Base-by-base conservation (phyloP, 305 asterid species). In the Fraxinus greggii region DNA sequence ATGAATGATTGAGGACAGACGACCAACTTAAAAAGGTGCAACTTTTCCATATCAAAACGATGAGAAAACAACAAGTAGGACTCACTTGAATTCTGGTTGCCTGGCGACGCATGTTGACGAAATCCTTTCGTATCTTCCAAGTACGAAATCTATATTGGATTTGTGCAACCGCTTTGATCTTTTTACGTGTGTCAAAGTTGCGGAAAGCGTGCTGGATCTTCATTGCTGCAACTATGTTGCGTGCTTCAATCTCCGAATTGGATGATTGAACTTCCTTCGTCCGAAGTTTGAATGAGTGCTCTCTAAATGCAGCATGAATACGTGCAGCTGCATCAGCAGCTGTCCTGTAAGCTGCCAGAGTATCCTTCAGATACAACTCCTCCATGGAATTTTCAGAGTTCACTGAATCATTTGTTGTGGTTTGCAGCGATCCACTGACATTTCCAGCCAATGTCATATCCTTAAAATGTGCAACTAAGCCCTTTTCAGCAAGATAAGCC, bases 261-360 rank as follows among this genome's bases (percentile, higher is more conserved):
- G 88, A 86, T 8, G 90, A 78, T 87, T 92, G 94, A 15, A 89
- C 92, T 13, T 80, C 91, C 72, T 77, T 17, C 31, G 89, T 81
- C 81, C 82, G 91, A 61, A 91, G 74, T 84, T 91, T 92, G 86
- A 91, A 78, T 9, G 98, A 86, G 48, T 86, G 98, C 83, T 94
- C 98, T 83, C 98, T 91, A 90, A 94, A 97, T 80, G 99, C 98
- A 77, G 97, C 82, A 78, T 95, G 98, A 82, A 97, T 97, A 59
- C 97, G 98, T 42, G 99, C 93, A 75, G 99, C 99, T 35, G 98
- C 99, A 90, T 92, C 98, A 69, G 98, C 98, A 75, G 98, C 99
- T 15, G 98, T 97, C 29, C 98, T 86, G 86, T 94, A 94, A 85
- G 99, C 99, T 38, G 98, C 86, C 77, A 97, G 92, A 76, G 97